These are phyloP conservation scores for Boletus sp. DNA, from an alignment of 768 basidiomycete genomes.

Conservation along the genomic window DNA sequence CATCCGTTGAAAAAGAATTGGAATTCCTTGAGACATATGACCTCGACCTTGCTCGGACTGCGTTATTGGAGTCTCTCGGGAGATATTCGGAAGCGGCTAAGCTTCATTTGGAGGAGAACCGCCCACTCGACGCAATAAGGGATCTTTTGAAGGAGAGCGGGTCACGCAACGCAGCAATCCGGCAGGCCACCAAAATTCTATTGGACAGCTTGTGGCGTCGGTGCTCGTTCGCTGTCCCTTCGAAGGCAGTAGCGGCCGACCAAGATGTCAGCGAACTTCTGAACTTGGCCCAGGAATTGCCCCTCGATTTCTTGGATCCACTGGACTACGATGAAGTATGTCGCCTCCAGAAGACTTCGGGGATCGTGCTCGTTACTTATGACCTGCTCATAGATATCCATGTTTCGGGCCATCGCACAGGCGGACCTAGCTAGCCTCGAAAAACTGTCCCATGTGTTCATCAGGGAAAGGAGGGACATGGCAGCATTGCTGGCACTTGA, in stretches of 20 bases:
- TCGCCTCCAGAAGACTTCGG: background rate
- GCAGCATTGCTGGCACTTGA: slow-evolving; percentile 10
- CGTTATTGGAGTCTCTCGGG: slow-evolving; percentile 42
- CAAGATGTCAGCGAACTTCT: slow-evolving; percentile 20
- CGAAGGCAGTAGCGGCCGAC: background rate
- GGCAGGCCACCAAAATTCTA: slow-evolving; percentile 38
- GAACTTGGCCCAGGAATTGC: slow-evolving; percentile 18
- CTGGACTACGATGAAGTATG: slow-evolving; percentile 14
- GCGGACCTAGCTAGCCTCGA: slow-evolving; percentile 29
- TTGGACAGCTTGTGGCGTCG: slow-evolving; percentile 48
- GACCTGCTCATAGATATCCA: slow-evolving; percentile 13
- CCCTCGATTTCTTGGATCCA: slow-evolving; percentile 7
- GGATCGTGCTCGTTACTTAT: background rate
- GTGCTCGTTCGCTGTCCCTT: slow-evolving; percentile 40
- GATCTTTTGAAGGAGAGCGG: slow-evolving; percentile 39
- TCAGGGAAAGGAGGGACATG: background rate
- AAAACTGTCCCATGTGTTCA: slow-evolving; percentile 33
- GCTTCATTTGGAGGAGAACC: slow-evolving; percentile 48
- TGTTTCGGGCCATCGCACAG: slow-evolving; percentile 35
- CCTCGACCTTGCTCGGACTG: slow-evolving; percentile 47
- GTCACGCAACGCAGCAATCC: slow-evolving; percentile 24
- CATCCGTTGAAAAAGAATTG: slow-evolving; percentile 48
- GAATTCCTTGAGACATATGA: slow-evolving; percentile 55
- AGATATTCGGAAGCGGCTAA: slow-evolving; percentile 51
- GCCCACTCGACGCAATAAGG: slow-evolving; percentile 45